These are phyloP conservation scores for Aurantiochytrium sp. DNA, from an alignment of 108 stramenopile genomes.

Conservation along the genomic window DNA sequence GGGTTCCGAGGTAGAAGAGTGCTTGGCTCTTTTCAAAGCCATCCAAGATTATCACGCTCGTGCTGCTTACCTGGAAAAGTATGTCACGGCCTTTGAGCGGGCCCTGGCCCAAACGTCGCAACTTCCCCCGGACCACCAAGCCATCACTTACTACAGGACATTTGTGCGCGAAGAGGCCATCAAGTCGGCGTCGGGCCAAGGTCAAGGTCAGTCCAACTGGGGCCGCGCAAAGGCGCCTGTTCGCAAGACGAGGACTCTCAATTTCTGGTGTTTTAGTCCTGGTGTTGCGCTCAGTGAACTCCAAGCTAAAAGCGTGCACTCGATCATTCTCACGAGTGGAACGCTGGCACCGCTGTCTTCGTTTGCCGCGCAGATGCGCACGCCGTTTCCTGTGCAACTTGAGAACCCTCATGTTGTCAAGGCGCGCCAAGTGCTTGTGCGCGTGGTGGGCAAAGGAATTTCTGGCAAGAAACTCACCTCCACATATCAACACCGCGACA, in stretches of 20 bases:
- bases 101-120: slow-evolving; percentile 64
- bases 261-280: slow-evolving; percentile 96
- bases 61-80: not conserved
- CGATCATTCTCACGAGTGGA: slow-evolving; percentile 83
- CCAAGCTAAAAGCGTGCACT: slow-evolving; percentile 61
- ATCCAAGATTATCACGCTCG: not conserved
- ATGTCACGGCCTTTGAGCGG: slow-evolving; percentile 58
- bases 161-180: slow-evolving; percentile 4
- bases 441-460: slow-evolving; percentile 73
- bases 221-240: slow-evolving; percentile 32
- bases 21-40: not conserved
- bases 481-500: slow-evolving; percentile 71
- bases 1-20: not conserved
- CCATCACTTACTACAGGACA: slow-evolving; percentile 57
- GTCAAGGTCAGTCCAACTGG: not conserved
- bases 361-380: slow-evolving; percentile 75
- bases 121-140: slow-evolving; percentile 68
- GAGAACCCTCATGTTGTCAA: slow-evolving; percentile 89
- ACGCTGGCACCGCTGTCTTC: slow-evolving; percentile 87
- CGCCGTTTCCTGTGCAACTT: slow-evolving; percentile 72
- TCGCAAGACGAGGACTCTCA: slow-evolving; percentile 57
- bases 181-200: not conserved
- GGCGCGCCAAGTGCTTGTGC: slow-evolving; percentile 66
- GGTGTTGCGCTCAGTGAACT: slow-evolving; percentile 85
- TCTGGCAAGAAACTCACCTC: slow-evolving; percentile 64